Percentiles rank a stretch among this genome's conserved stretches.
phyloP scores from a whole-genome alignment of 139 green algal species.

The Closterium sp. region DNA sequence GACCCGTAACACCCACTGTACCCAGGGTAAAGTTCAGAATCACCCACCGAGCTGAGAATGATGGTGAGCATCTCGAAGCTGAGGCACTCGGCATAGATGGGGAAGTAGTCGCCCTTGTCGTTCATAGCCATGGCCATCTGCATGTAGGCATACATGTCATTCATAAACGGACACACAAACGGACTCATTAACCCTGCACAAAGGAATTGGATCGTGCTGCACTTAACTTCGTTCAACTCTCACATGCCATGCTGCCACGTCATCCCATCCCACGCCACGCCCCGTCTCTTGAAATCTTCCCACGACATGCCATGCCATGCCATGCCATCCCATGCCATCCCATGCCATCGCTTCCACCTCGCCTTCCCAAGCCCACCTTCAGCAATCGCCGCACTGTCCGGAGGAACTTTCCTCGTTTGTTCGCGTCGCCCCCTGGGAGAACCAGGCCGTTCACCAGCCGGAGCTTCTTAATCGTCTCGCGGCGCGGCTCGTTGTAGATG shows the following conservation, averaged over 20 bases:
- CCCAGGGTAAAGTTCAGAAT: too few species aligned
- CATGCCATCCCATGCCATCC: background rate
- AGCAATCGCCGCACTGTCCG: background rate
- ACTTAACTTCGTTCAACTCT: background rate
- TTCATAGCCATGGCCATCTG: conserved; percentile 44
- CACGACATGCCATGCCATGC: background rate
- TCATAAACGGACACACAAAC: background rate
- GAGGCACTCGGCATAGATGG: conserved; percentile 55
- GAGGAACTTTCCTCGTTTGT: background rate
- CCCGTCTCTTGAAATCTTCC: too few species aligned
- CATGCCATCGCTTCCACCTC: background rate
- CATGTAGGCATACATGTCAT: background rate
- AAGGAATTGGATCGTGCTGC: background rate
- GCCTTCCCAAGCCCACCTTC: background rate
- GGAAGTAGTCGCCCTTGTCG: conserved; percentile 52
- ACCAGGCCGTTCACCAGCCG: conserved; percentile 40
- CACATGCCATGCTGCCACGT: background rate
- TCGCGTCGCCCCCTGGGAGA: conserved; percentile 32
- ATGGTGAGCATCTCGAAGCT: conserved; percentile 49
- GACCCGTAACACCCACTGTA: too few species aligned
- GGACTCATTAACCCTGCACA: background rate
- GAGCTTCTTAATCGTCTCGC: background rate
- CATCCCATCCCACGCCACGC: background rate
- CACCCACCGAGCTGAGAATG: conserved; percentile 35
- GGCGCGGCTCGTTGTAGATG: conserved; percentile 35